Evolutionary conservation across 345 rosid species (phyloP).

Genomic region (Citrus unshiu): DNA sequence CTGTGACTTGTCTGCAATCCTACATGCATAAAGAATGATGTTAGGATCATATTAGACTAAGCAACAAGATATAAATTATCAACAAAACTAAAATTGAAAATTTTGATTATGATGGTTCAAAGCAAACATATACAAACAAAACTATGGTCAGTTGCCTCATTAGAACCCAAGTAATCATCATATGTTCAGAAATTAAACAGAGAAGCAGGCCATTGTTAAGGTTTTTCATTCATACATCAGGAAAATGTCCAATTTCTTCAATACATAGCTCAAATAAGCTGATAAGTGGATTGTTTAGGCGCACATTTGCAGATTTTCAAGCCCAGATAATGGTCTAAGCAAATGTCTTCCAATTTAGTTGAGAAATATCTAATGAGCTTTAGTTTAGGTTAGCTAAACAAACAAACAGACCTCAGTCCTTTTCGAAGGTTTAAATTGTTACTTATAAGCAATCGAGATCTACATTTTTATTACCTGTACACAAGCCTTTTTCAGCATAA

Average conservation of each 20-base stretch:
- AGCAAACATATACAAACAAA: background rate
- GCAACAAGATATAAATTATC: background rate
- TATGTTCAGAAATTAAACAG: background rate
- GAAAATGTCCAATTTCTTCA: background rate
- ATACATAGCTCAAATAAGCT: background rate
- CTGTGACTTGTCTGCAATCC: conserved; percentile 98
- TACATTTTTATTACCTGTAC: background rate
- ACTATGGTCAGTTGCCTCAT: background rate
- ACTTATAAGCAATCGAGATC: background rate
- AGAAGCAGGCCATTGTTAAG: background rate
- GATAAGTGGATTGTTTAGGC: background rate
- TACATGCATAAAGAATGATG: conserved; percentile 13
- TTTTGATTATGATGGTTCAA: background rate
- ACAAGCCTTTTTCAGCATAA: background rate
- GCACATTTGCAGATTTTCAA: background rate
- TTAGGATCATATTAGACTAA: background rate
- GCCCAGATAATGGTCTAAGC: background rate
- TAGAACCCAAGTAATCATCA: background rate
- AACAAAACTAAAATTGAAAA: background rate
- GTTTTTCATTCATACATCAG: background rate
- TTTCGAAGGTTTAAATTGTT: background rate
- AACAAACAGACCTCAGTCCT: background rate
- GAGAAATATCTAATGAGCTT: background rate
- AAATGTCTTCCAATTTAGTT: background rate
- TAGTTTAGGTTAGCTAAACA: background rate